These are phyloP conservation scores for Guadua angustifolia DNA, from an alignment of 176 grass and related monocot genomes.

Conservation along the genomic window DNA sequence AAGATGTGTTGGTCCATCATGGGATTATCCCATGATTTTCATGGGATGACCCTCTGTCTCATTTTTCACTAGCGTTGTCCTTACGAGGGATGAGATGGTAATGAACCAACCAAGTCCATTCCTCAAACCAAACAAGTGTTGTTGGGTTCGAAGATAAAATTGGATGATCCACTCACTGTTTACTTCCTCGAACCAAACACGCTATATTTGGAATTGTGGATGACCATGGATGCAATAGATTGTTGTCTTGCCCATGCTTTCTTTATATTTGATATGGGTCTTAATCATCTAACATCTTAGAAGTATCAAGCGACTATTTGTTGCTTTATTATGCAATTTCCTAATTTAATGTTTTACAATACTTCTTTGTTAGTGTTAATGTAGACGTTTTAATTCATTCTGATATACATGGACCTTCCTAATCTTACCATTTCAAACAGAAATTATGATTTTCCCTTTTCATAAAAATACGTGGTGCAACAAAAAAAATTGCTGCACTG, in stretches of 20 bases:
- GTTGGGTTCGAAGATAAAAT: background rate
- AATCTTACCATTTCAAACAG: no score
- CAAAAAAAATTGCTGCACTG: no score
- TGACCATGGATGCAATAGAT: background rate
- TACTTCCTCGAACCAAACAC: background rate
- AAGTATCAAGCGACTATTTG: no score
- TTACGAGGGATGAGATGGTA: background rate
- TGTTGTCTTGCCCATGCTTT: no score
- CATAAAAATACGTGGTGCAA: no score
- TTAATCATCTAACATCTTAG: no score
- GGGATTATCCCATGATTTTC: constrained; percentile 7
- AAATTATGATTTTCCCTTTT: no score
- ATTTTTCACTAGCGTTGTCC: background rate
- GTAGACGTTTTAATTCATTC: background rate
- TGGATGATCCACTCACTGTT: background rate
- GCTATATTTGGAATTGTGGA: no score
- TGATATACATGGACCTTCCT: no score
- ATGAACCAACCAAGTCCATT: background rate
- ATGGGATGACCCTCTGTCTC: background rate
- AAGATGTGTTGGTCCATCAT: constrained; percentile 4
- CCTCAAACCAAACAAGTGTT: background rate
- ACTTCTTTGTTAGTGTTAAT: background rate
- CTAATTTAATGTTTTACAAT: no score
- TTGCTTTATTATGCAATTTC: background rate
- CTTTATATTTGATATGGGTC: no score